phyloP scores from a whole-genome alignment of 257 asterid genomes.

The Knoxia roxburghii region DNA sequence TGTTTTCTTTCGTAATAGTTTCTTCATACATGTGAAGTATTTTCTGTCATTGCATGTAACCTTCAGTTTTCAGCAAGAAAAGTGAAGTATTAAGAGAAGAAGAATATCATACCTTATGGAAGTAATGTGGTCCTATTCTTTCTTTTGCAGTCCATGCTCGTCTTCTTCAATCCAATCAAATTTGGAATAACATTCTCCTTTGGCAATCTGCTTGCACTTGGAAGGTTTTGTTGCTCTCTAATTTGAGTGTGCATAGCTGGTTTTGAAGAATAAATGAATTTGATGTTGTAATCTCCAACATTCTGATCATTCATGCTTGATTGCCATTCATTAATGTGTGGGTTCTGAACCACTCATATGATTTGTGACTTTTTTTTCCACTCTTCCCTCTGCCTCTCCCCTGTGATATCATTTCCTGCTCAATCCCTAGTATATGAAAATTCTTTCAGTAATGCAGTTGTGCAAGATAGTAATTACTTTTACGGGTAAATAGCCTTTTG shows the following conservation, averaged over 20 bases:
- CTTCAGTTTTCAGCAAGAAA: neutral
- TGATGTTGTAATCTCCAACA: neutral
- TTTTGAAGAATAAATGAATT: neutral
- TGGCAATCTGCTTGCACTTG: slow-evolving; percentile 96
- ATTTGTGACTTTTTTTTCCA: neutral
- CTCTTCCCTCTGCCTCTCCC: neutral
- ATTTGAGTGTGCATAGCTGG: neutral
- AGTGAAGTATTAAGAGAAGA: neutral
- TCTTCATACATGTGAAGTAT: neutral
- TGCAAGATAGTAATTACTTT: neutral
- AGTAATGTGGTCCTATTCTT: slow-evolving; percentile 4
- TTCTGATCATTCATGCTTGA: neutral
- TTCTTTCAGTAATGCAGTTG: neutral
- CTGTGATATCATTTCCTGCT: neutral
- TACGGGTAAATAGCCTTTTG: neutral
- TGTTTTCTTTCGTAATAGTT: neutral
- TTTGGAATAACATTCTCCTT: slow-evolving; percentile 93
- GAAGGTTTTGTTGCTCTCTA: slow-evolving; percentile 50
- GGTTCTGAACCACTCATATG: neutral
- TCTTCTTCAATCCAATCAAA: slow-evolving; percentile 94
- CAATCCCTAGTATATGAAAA: neutral
- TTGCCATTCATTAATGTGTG: neutral
- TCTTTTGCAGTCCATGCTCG: slow-evolving; percentile 79
- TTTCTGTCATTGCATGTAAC: neutral
- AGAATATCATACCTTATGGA: neutral